These are phyloP conservation scores for Bacidia gigantensis DNA, from an alignment of 495 filamentous ascomycete genomes.

Conservation along the genomic window DNA sequence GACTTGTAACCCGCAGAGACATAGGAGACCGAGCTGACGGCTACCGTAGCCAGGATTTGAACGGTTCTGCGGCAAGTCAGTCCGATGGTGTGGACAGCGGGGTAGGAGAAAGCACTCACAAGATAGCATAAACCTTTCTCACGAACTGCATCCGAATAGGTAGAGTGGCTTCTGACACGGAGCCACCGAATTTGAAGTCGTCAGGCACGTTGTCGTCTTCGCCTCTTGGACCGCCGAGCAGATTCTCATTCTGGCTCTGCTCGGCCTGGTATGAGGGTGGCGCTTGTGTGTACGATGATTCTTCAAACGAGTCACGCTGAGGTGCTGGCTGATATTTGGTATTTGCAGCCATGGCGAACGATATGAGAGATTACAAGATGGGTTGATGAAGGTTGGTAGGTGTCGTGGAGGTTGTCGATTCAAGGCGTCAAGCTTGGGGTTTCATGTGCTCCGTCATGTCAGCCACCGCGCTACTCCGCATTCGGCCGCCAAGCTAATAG, in stretches of 20 bases:
- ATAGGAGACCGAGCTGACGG: constrained; percentile 72
- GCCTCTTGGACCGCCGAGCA: constrained; percentile 55
- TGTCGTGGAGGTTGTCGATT: background rate
- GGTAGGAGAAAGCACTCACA: constrained; percentile 35
- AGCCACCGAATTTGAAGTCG: constrained; percentile 97
- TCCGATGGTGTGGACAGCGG: background rate
- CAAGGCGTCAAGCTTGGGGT: no score
- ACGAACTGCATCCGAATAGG: constrained; percentile 97
- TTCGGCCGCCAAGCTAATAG: background rate
- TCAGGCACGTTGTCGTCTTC: constrained; percentile 88
- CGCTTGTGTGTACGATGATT: constrained; percentile 57
- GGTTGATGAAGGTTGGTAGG: background rate
- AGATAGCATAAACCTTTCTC: constrained; percentile 79
- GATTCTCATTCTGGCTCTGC: constrained; percentile 30
- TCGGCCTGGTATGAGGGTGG: constrained; percentile 69
- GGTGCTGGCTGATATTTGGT: constrained; percentile 57
- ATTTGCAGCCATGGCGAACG: constrained; percentile 45
- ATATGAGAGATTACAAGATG: background rate
- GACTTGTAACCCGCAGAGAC: constrained; percentile 61
- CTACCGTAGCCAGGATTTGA: constrained; percentile 73
- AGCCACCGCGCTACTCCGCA: background rate
- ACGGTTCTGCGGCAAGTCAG: constrained; percentile 43
- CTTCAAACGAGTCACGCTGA: constrained; percentile 60
- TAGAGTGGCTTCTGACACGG: constrained; percentile 80
- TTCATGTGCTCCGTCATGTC: background rate